Percentiles rank a stretch among this genome's conserved stretches.
phyloP scores from a whole-genome alignment of 1,139 yeast genomes.

The Candida sp. region DNA sequence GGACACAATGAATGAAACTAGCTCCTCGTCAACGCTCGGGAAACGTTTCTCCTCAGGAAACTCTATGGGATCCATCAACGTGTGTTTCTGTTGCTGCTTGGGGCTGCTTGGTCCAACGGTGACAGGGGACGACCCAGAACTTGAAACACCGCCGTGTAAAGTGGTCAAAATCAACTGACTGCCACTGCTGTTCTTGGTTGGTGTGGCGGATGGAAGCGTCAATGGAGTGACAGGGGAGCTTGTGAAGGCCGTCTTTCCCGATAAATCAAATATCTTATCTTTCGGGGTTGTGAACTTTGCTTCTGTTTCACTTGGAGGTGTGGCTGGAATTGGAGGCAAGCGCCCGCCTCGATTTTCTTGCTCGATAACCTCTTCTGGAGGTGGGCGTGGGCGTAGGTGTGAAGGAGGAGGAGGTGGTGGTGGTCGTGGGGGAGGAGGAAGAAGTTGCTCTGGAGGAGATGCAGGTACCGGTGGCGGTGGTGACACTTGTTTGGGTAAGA shows the following conservation, averaged over 20 bases:
- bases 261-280: not conserved
- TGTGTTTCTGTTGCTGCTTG: no score
- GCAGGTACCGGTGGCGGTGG: no score
- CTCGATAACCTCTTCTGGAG: not conserved
- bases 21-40: not conserved
- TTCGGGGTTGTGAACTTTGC: not conserved
- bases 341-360: not conserved
- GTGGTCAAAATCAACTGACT: no score
- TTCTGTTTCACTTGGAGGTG: not conserved
- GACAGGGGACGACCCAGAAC: not conserved
- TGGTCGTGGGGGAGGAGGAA: not conserved
- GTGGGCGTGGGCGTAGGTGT: not conserved
- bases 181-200: not conserved
- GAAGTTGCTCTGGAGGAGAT: not conserved
- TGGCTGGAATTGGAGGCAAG: not conserved
- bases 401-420: not conserved
- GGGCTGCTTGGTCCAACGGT: not conserved
- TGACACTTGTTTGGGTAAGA: not conserved
- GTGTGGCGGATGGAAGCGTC: not conserved
- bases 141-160: not conserved
- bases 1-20: slow-evolving; percentile 2
- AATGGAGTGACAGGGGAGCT: slow-evolving; percentile 2
- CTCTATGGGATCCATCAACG: not conserved
- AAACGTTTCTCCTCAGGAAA: not conserved
- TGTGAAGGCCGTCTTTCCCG: not conserved